Base-by-base conservation (phyloP, 1,284 basidiomycete genomes). In the Melanopsichium pennsylvanicum region DNA sequence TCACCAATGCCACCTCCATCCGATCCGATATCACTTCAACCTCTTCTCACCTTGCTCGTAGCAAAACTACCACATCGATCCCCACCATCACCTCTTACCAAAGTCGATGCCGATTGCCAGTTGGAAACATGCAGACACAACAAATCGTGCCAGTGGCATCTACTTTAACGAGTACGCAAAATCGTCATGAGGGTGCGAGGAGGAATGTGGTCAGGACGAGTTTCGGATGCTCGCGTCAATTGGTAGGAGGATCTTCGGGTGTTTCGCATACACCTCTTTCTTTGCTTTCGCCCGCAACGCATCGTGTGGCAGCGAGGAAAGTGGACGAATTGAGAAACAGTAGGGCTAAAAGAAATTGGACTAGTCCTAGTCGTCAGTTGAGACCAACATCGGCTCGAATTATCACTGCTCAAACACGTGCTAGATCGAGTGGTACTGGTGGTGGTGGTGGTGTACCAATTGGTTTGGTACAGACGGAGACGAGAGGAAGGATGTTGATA, bases 251-350 rank as follows among this genome's bases (percentile, higher is more conserved):
- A n/a, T 61, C 64, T 1, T 54, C 48, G 1, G 49, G 54, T 0
- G 58, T 68, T 3, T 61, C 64, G 5, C 67, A 63, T 12, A 70
- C 67, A 16, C 60, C 67, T 3, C 39, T 70, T 1, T 60, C 60
- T n/a, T 27, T 70, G 8, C 57, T 70, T 16, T 60, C 60, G 19
- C 60, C 60, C 7, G 47, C 47, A n/a, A 60, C 60, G 38, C 67
- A 70, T 27, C 26, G 39, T 2, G 29, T 34, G 2, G 67, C 67
- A 0, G 47, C 42, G 12, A 19, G 19, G 2, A 63, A 64, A 34
- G 67, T 57, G 40, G 42, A 50, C 18, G 56, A 56, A 43, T 26
- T 70, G 12, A 34, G 60, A 0, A 26, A 50, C 21, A 56, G 55
- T 31, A 36, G 66, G 11, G 25, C 27, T 2, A 21, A 55, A 4